phyloP scores from a whole-genome alignment of 345 rosid species.

The Sisymbrium altissimum region DNA sequence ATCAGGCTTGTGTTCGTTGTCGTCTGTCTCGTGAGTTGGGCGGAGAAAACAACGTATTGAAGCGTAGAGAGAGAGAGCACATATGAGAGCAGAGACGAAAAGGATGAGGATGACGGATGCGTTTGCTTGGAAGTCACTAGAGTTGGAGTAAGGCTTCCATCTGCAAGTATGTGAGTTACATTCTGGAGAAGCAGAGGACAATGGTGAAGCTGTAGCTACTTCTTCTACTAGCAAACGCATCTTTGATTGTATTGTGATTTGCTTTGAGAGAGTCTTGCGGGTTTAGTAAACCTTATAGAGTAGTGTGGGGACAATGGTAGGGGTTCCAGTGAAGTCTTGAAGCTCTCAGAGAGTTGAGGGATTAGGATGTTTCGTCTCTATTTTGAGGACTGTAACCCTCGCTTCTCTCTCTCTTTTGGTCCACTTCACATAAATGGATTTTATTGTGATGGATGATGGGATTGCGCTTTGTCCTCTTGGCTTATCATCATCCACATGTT shows the following conservation, averaged over 20 bases:
- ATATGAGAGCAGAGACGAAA: constrained; percentile 56
- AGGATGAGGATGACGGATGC: constrained; percentile 44
- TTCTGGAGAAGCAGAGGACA: constrained; percentile 23
- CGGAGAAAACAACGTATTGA: constrained; percentile 65
- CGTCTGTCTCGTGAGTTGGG: constrained; percentile 9
- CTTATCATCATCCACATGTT: constrained; percentile 37
- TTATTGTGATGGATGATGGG: constrained; percentile 23
- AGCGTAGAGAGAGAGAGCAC: constrained; percentile 54
- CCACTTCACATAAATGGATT: constrained; percentile 37
- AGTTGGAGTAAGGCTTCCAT: constrained; percentile 38
- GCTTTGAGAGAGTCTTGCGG: constrained; percentile 14
- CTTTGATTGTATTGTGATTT: background rate
- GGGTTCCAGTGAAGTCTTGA: constrained; percentile 34
- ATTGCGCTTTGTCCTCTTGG: constrained; percentile 23
- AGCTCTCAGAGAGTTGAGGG: constrained; percentile 21
- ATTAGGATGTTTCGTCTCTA: constrained; percentile 25
- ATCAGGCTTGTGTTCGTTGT: constrained; percentile 37
- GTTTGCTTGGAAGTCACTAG: constrained; percentile 52
- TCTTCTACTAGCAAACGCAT: constrained; percentile 27
- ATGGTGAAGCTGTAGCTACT: constrained; percentile 21
- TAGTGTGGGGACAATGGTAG: constrained; percentile 21
- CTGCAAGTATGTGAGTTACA: constrained; percentile 29
- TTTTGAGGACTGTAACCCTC: constrained; percentile 17
- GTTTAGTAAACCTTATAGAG: constrained; percentile 15
- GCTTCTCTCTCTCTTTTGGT: constrained; percentile 35